Base-by-base conservation (phyloP, 2,329 filamentous ascomycete genomes). In the Nothophaeocryptopus gaeumannii region DNA sequence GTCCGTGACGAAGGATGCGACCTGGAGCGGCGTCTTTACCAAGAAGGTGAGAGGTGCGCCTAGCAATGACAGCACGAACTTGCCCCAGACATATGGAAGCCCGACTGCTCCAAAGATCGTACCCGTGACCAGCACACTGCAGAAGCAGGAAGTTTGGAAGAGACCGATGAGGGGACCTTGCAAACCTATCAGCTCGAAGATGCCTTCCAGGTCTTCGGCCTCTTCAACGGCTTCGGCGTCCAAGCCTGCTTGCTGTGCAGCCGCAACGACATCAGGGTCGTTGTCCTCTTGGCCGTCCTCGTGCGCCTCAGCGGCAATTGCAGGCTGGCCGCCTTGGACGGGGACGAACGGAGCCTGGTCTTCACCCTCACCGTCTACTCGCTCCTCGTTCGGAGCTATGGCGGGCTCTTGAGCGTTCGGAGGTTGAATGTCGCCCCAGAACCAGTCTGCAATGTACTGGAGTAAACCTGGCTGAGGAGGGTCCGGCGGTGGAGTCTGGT, bases 131-230 rank as follows among this genome's bases (percentile, higher is more conserved):
- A 99, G 78, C 39, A 97, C 85, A 7, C 88, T 86, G 66, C 92
- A 96, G 70, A 99, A 99, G 12, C 96, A 84, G 47, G 88, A 90
- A 60, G 99, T 99, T 64, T 99, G 93, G 59, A 97, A 83, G 5
- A 99, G 79, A 2, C 89, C 90, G 11, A 86, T 85, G 2, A 99
- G 78, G 0, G 93, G 93, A 0, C 93, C 93, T 63, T 95, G 89
- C 87, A 99, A 95, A 33, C 93, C 93, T 51, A 99, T 86, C 12
- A 99, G 81, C 68, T 99, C 93, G 75, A 99, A 84, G 45, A 99
- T 88, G 0, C 93, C 93, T 67, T 99, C 93, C 12, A 99, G 83
- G 64, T 99, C 93, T 70, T 99, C 93, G 8, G 88, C 88, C 59
- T 96, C 73, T 53, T 91, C 88, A 36, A 89, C 79, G 8, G 84